Conservation (phyloP, 2,329 filamentous ascomycete genomes). For the Ilyonectria destructans region DNA sequence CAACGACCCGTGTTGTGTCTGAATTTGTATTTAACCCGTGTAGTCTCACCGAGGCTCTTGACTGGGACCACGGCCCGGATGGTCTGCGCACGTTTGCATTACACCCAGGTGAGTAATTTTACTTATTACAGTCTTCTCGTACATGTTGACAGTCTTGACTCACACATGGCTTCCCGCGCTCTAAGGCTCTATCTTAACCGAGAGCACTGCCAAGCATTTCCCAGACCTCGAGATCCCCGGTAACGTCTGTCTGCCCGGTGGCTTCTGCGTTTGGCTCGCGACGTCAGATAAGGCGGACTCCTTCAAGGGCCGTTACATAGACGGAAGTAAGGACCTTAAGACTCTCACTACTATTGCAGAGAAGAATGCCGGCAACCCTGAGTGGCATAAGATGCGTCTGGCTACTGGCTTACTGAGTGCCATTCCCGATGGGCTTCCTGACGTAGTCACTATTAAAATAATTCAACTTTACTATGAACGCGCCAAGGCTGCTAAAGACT, state of each 20-base stretch:
- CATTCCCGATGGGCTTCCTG: too few relatives aligned
- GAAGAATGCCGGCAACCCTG: neutral
- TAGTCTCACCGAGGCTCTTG: neutral
- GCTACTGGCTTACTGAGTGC: too few relatives aligned
- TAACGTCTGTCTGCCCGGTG: neutral
- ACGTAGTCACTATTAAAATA: too few relatives aligned
- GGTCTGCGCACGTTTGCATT: neutral
- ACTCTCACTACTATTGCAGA: neutral
- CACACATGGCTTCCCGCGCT: neutral
- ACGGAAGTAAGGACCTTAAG: neutral
- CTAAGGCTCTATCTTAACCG: neutral
- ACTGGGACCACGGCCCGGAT: neutral
- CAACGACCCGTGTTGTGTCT: neutral
- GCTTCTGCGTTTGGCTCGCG: neutral
- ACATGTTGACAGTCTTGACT: neutral
- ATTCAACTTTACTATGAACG: too few relatives aligned
- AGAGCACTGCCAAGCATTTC: neutral
- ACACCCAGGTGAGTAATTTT: neutral
- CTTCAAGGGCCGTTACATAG: neutral
- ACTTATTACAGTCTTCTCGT: neutral
- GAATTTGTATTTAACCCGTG: neutral
- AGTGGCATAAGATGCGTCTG: neutral
- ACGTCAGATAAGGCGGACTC: neutral
- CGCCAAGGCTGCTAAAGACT: too few relatives aligned
- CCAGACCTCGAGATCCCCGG: neutral